These are phyloP conservation scores for Kodamaea suecica DNA, from an alignment of 1,139 yeast genomes.

Conservation along the genomic window DNA sequence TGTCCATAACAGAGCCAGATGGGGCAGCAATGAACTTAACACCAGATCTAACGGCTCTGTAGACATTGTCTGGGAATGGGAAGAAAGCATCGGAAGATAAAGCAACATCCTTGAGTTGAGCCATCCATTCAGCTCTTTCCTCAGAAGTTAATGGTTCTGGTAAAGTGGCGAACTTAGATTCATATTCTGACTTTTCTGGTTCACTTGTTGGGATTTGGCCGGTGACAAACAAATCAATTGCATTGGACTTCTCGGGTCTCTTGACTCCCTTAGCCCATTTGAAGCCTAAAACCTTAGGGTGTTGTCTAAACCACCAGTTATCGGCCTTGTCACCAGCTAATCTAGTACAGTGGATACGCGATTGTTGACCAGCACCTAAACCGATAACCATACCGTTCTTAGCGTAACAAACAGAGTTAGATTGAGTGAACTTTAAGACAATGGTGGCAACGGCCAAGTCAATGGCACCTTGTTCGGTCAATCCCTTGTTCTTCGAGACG, in stretches of 20 bases:
- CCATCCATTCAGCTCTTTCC: conserved; percentile 87
- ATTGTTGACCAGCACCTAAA: conserved; percentile 98
- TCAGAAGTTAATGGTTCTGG: conserved; percentile 80
- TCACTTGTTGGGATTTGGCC: conserved; percentile 87
- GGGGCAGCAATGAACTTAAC: conserved; percentile 96
- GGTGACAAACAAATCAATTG: conserved; percentile 89
- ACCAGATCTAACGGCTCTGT: conserved; percentile 95
- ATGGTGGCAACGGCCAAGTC: conserved; percentile 96
- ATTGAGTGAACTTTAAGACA: conserved; percentile 95
- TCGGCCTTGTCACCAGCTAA: conserved; percentile 99
- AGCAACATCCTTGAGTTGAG: conserved; percentile 78
- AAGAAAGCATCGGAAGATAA: conserved; percentile 96
- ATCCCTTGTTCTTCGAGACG: conserved; percentile 78
- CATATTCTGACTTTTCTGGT: conserved; percentile 91
- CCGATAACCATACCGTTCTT: conserved; percentile 99
- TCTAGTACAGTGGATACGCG: conserved; percentile 98
- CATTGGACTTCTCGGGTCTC: conserved; percentile 98
- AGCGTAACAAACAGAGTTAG: conserved; percentile 97
- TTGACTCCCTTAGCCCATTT: conserved; percentile 98
- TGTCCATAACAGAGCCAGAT: conserved; percentile 96
- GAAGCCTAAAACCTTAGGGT: conserved; percentile 86
- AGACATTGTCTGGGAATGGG: conserved; percentile 99
- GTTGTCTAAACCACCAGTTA: conserved; percentile 99
- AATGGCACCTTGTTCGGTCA: conserved; percentile 87
- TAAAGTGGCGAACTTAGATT: conserved; percentile 75